These are phyloP conservation scores for Chlorella sp. DNA, from an alignment of 139 green algal genomes.

Conservation along the genomic window DNA sequence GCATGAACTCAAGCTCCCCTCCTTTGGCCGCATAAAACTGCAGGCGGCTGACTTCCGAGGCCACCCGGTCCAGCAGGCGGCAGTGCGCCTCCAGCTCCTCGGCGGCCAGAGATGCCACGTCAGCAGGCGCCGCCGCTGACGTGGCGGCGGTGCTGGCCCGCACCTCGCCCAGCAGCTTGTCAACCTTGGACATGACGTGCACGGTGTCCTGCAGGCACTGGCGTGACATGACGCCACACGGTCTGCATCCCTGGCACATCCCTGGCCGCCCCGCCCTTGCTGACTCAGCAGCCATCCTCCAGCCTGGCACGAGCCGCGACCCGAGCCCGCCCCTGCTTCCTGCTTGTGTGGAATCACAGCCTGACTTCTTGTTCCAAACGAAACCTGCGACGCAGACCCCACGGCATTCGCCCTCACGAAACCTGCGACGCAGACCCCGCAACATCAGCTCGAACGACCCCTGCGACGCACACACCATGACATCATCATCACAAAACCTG, in stretches of 20 bases:
- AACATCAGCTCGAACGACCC: no score
- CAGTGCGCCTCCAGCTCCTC: constrained; percentile 67
- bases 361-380: no score
- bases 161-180: constrained; percentile 91
- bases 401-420: no score
- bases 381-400: neutral
- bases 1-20: constrained; percentile 83
- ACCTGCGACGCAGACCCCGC: neutral
- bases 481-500: no score
- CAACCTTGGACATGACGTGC: constrained; percentile 90
- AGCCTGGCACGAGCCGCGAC: no score
- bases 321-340: no score
- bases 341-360: no score
- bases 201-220: constrained; percentile 71
- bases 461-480: no score
- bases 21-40: constrained; percentile 79
- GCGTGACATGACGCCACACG: no score
- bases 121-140: neutral
- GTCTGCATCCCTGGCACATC: no score
- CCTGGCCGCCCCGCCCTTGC: no score
- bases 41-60: constrained; percentile 86
- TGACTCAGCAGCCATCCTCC: no score
- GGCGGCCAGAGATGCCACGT: neutral
- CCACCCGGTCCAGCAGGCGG: constrained; percentile 88
- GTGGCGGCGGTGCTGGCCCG: constrained; percentile 5